phyloP scores from a whole-genome alignment of 139 green algal species.

The Chlorokybus atmophyticus region DNA sequence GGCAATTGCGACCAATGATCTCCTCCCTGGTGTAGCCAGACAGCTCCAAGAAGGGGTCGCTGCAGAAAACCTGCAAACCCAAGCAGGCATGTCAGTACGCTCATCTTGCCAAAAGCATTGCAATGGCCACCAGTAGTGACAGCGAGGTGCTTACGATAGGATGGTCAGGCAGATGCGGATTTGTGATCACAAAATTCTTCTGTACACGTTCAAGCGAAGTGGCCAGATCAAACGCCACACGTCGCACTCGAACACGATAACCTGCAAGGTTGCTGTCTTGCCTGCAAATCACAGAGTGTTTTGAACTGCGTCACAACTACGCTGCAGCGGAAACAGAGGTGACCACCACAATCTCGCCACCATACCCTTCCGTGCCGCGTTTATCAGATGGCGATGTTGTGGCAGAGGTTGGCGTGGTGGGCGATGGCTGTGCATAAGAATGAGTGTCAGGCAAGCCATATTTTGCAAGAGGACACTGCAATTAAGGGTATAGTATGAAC shows the following conservation, averaged over 20 bases:
- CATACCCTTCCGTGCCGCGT: neutral
- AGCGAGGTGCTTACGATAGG: constrained; percentile 67
- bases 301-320: no score
- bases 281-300: no score
- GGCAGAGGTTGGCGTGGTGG: no score
- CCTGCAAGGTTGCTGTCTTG: neutral
- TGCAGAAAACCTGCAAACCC: constrained; percentile 29
- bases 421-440: no score
- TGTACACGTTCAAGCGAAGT: constrained; percentile 96
- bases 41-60: constrained; percentile 61
- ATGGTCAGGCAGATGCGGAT: constrained; percentile 89
- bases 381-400: no score
- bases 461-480: no score
- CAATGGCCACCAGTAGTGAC: no score
- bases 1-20: constrained; percentile 87
- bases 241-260: neutral
- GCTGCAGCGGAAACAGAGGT: no score
- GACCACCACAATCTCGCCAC: neutral
- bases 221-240: constrained; percentile 83
- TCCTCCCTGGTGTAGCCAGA: constrained; percentile 84
- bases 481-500: no score
- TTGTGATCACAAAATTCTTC: constrained; percentile 92
- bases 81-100: neutral
- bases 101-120: no score
- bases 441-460: no score